Percentiles rank a stretch among this genome's conserved stretches.
phyloP scores from a whole-genome alignment of 2,329 filamentous ascomycete species.

The Myriosclerotinia curreyana region DNA sequence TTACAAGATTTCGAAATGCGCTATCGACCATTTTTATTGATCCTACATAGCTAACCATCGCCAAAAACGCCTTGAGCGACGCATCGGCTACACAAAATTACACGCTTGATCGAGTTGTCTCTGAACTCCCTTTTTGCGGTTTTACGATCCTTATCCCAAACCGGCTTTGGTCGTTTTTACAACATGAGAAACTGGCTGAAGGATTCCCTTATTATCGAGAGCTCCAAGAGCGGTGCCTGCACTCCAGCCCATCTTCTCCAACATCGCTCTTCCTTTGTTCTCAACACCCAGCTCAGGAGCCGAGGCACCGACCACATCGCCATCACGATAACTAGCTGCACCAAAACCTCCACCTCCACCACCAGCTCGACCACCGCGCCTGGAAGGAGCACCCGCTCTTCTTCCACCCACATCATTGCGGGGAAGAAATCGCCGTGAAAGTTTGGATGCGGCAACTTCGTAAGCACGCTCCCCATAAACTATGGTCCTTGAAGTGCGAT shows the following conservation, averaged over 20 bases:
- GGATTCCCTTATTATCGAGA: slow-evolving; percentile 79
- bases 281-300: slow-evolving; percentile 79
- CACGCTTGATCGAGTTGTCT: not conserved
- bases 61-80: not conserved
- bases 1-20: too few species aligned
- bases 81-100: not conserved
- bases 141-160: slow-evolving; percentile 51
- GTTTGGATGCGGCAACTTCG: slow-evolving; percentile 46
- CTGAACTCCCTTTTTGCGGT: not conserved
- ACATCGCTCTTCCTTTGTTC: slow-evolving; percentile 80
- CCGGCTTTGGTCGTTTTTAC: slow-evolving; percentile 86
- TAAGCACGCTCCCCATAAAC: slow-evolving; percentile 58
- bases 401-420: slow-evolving; percentile 47
- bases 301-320: slow-evolving; percentile 80
- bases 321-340: slow-evolving; percentile 67
- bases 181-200: slow-evolving; percentile 80
- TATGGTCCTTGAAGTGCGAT: slow-evolving; percentile 67
- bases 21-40: not conserved
- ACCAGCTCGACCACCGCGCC: slow-evolving; percentile 39
- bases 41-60: not conserved
- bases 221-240: slow-evolving; percentile 81
- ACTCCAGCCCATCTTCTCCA: slow-evolving; percentile 98
- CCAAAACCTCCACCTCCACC: slow-evolving; percentile 39
- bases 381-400: slow-evolving; percentile 33
- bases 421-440: slow-evolving; percentile 55